Conservation (phyloP, 805 yeast species). For the Candida adriatica region DNA sequence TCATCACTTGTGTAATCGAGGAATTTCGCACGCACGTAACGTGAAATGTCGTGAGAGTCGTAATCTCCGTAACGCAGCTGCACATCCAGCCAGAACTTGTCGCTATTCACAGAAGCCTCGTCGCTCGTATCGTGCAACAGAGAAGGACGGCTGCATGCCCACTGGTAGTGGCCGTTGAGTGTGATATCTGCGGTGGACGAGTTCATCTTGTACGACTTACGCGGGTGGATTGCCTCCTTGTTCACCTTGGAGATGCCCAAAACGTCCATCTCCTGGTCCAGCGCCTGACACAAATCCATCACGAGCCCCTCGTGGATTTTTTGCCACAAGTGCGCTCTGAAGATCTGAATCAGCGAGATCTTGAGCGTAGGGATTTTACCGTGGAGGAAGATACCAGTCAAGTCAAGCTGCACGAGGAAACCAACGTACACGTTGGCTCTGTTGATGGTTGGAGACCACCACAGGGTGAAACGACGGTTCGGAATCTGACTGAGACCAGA, state of each 20-base stretch:
- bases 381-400: slow-evolving; percentile 94
- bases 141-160: slow-evolving; percentile 83
- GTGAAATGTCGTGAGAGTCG: slow-evolving; percentile 93
- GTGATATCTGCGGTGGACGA: slow-evolving; percentile 92
- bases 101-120: slow-evolving; percentile 46
- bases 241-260: slow-evolving; percentile 80
- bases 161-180: slow-evolving; percentile 62
- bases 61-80: slow-evolving; percentile 95
- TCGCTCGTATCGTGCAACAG: slow-evolving; percentile 68
- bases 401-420: slow-evolving; percentile 88
- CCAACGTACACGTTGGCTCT: slow-evolving; percentile 98
- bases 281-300: slow-evolving; percentile 85
- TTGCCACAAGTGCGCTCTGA: slow-evolving; percentile 98
- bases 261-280: slow-evolving; percentile 81
- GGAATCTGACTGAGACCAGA: slow-evolving; percentile 97
- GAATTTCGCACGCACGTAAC: slow-evolving; percentile 89
- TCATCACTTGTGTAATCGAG: slow-evolving; percentile 89
- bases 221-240: slow-evolving; percentile 90
- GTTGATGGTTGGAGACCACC: slow-evolving; percentile 99
- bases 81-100: slow-evolving; percentile 90
- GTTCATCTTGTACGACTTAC: slow-evolving; percentile 96
- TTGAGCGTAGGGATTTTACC: slow-evolving; percentile 97
- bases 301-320: slow-evolving; percentile 95
- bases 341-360: slow-evolving; percentile 90
- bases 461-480: slow-evolving; percentile 89